phyloP scores from a whole-genome alignment of 257 asterid genomes.

The Prunella vulgaris region DNA sequence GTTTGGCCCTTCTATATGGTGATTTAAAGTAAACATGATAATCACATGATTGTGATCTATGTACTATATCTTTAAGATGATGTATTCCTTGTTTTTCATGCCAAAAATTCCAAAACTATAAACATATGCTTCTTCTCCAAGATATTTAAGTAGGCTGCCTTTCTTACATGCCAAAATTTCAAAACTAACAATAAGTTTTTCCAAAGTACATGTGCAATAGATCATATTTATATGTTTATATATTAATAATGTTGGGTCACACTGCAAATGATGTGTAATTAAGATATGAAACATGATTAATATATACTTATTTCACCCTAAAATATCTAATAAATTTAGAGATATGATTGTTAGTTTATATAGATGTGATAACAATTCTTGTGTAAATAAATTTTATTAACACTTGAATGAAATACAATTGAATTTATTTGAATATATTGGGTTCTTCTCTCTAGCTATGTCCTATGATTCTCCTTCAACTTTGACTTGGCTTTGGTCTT shows the following conservation, averaged over 20 bases:
- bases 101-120: neutral
- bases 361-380: no score
- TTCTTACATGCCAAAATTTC: neutral
- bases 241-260: neutral
- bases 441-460: no score
- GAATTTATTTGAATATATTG: no score
- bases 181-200: neutral
- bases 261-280: neutral
- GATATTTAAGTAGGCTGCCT: neutral
- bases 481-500: no score
- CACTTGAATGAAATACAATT: no score
- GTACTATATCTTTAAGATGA: neutral
- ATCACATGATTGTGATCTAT: no score
- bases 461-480: no score
- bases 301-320: neutral
- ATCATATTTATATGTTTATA: neutral
- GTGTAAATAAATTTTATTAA: no score
- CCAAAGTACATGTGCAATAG: neutral
- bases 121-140: neutral
- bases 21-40: neutral
- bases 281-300: neutral
- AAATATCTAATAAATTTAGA: no score
- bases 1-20: neutral
- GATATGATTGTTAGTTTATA: no score
- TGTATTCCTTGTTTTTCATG: neutral